Evolutionary conservation across 768 basidiomycete species (phyloP).

Genomic region (Termitomyces sp.): DNA sequence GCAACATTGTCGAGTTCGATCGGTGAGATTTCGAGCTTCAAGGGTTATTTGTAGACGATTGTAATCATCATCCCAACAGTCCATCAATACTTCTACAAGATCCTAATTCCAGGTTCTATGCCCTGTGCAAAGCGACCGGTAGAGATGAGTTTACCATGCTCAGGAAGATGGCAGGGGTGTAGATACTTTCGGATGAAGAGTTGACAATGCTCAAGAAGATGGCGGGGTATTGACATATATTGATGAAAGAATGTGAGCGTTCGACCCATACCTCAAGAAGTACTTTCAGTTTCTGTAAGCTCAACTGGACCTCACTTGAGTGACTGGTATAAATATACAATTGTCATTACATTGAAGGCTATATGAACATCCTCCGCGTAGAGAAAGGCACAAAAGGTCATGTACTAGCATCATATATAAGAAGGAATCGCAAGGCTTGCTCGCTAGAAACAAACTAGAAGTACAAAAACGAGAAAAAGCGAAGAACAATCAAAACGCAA

Average conservation of each 20-base stretch:
- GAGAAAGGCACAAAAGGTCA: not conserved
- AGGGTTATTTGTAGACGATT: not conserved
- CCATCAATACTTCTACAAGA: conserved; percentile 56
- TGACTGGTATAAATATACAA: not conserved
- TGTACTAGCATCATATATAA: not conserved
- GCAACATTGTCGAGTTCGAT: conserved; percentile 76
- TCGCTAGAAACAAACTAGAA: not conserved
- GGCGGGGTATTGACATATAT: conserved; percentile 36
- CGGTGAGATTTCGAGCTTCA: conserved; percentile 27
- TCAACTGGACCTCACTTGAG: not conserved
- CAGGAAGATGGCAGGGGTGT: conserved; percentile 61
- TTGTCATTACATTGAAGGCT: not conserved
- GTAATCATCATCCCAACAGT: conserved; percentile 22
- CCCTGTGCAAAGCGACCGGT: conserved; percentile 72
- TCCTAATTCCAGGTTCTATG: conserved; percentile 57
- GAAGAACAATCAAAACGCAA: not conserved
- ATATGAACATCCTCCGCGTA: not conserved
- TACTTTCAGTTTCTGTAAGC: too few relatives aligned
- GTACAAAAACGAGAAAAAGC: not conserved
- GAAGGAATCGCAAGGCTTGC: not conserved
- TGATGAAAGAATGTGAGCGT: too few relatives aligned
- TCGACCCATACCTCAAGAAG: not conserved
- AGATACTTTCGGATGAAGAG: conserved; percentile 28
- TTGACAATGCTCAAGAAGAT: conserved; percentile 67
- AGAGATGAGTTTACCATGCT: conserved; percentile 66